These are phyloP conservation scores for Hemileia vastatrix DNA, from an alignment of 1,284 basidiomycete species.

Conservation along the genomic window DNA sequence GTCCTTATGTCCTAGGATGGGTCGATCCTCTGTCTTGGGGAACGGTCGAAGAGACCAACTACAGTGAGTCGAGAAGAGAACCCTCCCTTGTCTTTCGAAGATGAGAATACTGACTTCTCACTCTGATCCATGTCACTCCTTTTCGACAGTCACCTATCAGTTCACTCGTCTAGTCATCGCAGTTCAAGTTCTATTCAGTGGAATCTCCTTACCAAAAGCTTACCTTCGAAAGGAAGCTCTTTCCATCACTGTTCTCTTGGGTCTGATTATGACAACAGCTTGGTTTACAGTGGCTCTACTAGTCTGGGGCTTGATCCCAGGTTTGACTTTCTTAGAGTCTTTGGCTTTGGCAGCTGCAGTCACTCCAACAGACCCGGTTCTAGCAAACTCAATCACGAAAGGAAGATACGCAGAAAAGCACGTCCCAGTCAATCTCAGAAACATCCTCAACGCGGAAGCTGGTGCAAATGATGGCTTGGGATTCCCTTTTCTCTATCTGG, in stretches of 20 bases:
- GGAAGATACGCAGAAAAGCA: conserved; percentile 46
- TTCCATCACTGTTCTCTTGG: conserved; percentile 42
- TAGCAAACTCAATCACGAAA: conserved; percentile 40
- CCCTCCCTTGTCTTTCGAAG: too few species aligned
- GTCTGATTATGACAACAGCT: conserved; percentile 45
- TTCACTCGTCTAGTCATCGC: conserved; percentile 43
- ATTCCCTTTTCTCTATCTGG: conserved; percentile 41
- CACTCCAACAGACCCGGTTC: conserved; percentile 46
- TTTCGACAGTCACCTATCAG: conserved; percentile 41
- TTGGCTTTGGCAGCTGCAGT: conserved; percentile 45
- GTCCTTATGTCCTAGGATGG: conserved; percentile 41
- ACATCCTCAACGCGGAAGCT: conserved; percentile 46
- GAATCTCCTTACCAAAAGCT: conserved; percentile 44
- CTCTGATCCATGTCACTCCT: too few species aligned
- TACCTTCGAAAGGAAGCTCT: conserved; percentile 38
- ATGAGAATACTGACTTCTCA: too few species aligned
- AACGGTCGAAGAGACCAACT: conserved; percentile 36
- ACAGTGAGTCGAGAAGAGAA: conserved; percentile 8
- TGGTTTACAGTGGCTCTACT: conserved; percentile 46
- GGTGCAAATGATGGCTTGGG: conserved; percentile 47
- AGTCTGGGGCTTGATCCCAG: conserved; percentile 42
- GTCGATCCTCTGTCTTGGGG: conserved; percentile 39
- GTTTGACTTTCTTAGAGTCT: conserved; percentile 44
- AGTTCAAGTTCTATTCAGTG: conserved; percentile 44
- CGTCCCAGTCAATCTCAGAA: conserved; percentile 43